Base-by-base conservation (phyloP, 2,329 filamentous ascomycete species). In the Hypoxylon sp. region DNA sequence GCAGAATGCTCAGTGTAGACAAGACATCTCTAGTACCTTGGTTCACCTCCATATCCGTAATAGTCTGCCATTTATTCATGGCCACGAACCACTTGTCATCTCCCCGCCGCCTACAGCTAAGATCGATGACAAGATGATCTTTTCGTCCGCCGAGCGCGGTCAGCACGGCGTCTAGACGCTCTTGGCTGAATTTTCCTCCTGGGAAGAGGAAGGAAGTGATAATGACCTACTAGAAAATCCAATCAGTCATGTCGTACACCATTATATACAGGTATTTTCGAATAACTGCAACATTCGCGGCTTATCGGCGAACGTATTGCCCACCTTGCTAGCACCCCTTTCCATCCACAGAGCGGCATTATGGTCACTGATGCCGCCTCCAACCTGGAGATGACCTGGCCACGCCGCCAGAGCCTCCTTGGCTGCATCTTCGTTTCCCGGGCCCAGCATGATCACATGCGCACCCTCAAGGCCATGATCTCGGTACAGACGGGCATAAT, bases 31-130 rank as follows among this genome's bases (percentile, higher is more conserved):
- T 45, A 58, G 67, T 80, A 94, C 95, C 92, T 84, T 92, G 84
- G 68, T 90, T 95, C 69, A 99, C 89, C 77, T 97, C 93, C 89
- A 97, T 97, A 74, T 97, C 93, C 1, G 96, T 98, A 59, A 98
- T 90, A 1, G 93, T 97, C 83, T 98, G 96, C 96, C 96, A 99
- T 78, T 97, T 97, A 79, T 99, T 93, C 91, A 97, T 99, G 58
- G 96, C 95, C n/a, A 99, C 96, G 74, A 92, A 93, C 96, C 96
- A 99, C 38, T 83, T 90, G 59, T 90, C 83, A 2, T 84, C 81
- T 36, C 85, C 91, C 64, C 89, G 90, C 62, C 89, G 85, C 53
- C 96, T 89, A 77, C 96, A 99, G 79, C 93, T 97, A 22, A 99
- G 86, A 76, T 99, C 96, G 76, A 99, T 94, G 70, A 99, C 95